Percentiles rank a stretch among this genome's conserved stretches.
Evolutionary conservation across 495 filamentous ascomycete genomes (phyloP).

Genomic region (Sphaerosporella brunnea): DNA sequence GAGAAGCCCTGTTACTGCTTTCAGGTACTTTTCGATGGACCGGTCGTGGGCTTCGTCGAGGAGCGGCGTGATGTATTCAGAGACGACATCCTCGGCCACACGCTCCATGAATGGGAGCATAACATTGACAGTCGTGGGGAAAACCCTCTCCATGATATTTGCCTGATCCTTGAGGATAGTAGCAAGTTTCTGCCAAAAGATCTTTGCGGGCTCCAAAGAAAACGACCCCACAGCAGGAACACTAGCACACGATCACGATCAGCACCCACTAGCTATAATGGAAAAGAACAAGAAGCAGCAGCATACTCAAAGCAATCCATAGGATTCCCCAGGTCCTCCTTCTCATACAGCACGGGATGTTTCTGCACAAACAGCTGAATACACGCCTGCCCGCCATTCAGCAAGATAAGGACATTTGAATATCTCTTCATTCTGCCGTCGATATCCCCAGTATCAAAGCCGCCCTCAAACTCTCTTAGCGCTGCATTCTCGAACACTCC

Average conservation of each 20-base stretch:
- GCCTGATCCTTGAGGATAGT: conserved; percentile 67
- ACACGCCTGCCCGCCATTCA: conserved; percentile 66
- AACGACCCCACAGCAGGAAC: conserved; percentile 35
- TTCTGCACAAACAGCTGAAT: conserved; percentile 76
- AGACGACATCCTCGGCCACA: conserved; percentile 65
- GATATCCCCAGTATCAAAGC: conserved; percentile 75
- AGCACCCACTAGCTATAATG: background rate
- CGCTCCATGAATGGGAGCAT: conserved; percentile 63
- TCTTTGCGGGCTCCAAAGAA: conserved; percentile 55
- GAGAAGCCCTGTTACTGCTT: conserved; percentile 70
- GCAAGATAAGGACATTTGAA: conserved; percentile 58
- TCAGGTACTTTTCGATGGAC: conserved; percentile 62
- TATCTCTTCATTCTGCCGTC: conserved; percentile 78
- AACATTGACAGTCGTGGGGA: conserved; percentile 57
- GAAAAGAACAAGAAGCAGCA: too few relatives aligned
- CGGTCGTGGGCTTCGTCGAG: conserved; percentile 77
- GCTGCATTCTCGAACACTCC: conserved; percentile 82
- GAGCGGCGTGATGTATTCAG: conserved; percentile 67
- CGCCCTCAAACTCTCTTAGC: conserved; percentile 76
- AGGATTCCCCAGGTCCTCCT: conserved; percentile 53
- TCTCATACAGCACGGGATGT: conserved; percentile 61
- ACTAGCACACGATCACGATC: too few relatives aligned
- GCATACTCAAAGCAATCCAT: conserved; percentile 64
- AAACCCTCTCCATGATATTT: conserved; percentile 65
- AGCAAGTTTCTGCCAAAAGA: conserved; percentile 60